These are phyloP conservation scores for Echeveria elegans DNA, from an alignment of 164 flowering plant genomes.

Conservation along the genomic window DNA sequence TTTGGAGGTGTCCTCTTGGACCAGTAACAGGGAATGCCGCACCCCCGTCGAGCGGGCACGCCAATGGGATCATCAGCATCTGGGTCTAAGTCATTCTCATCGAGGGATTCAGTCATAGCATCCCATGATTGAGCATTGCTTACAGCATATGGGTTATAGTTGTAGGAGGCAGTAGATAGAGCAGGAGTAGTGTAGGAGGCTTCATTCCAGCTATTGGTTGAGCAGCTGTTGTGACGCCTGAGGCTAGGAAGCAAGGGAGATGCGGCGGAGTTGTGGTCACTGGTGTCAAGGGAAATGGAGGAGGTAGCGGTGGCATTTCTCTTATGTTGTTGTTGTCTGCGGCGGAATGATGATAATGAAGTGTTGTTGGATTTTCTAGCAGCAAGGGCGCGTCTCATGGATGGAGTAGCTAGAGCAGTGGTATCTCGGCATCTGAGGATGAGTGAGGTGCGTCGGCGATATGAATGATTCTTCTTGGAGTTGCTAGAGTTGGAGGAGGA, in stretches of 20 bases:
- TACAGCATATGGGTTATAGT: conserved; percentile 30
- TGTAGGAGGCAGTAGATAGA: conserved; percentile 77
- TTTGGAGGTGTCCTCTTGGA: conserved; percentile 54
- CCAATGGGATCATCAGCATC: conserved; percentile 68
- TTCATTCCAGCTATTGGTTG: conserved; percentile 32
- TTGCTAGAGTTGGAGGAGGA: background rate
- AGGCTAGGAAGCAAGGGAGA: conserved; percentile 48
- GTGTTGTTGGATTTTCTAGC: conserved; percentile 22
- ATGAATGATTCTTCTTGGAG: background rate
- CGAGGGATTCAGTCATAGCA: conserved; percentile 53
- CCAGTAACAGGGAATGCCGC: conserved; percentile 95
- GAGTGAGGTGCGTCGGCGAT: conserved; percentile 22
- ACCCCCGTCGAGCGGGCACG: conserved; percentile 62
- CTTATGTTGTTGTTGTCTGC: conserved; percentile 14
- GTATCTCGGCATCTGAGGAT: conserved; percentile 38
- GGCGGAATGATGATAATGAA: background rate
- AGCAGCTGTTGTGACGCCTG: conserved; percentile 35
- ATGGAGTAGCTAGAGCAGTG: conserved; percentile 20
- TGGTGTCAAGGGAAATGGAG: conserved; percentile 10
- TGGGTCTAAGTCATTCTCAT: conserved; percentile 51
- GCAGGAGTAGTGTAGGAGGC: conserved; percentile 80
- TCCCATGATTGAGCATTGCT: conserved; percentile 78
- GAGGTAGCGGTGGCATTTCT: conserved; percentile 12
- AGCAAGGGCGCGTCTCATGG: conserved; percentile 16
- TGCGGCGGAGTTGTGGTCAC: conserved; percentile 34